These are phyloP conservation scores for Zymoseptoria tritici DNA, from an alignment of 2,329 filamentous ascomycete genomes.

Conservation along the genomic window DNA sequence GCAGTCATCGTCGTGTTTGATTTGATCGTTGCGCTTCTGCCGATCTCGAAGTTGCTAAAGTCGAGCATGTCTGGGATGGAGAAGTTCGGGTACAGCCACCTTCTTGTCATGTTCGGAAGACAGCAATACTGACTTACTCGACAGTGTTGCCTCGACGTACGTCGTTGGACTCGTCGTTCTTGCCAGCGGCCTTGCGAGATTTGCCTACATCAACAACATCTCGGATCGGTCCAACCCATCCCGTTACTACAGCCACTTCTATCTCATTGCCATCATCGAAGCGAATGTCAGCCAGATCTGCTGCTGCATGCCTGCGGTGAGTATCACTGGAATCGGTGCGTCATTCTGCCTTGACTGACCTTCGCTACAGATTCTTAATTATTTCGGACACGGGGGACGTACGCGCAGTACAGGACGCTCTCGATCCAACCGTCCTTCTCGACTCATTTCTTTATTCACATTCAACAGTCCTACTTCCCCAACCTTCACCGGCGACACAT, in stretches of 20 bases:
- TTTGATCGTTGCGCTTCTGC: slow-evolving; percentile 9
- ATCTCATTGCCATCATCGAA: slow-evolving; percentile 11
- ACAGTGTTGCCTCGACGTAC: slow-evolving; percentile 1
- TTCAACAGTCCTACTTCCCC: neutral
- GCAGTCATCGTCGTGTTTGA: slow-evolving; percentile 6
- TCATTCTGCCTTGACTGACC: no score
- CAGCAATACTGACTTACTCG: neutral
- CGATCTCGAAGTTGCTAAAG: slow-evolving; percentile 5
- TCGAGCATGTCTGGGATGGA: slow-evolving; percentile 1
- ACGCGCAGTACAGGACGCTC: neutral
- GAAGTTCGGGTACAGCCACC: slow-evolving; percentile 11
- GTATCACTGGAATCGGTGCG: no score
- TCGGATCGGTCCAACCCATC: slow-evolving; percentile 6
- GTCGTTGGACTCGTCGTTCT: slow-evolving; percentile 11
- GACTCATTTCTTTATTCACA: neutral
- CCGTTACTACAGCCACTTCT: slow-evolving; percentile 10
- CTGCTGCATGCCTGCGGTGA: slow-evolving; percentile 20
- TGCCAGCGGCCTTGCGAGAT: slow-evolving; percentile 9
- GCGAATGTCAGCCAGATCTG: slow-evolving; percentile 12
- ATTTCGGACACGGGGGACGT: neutral
- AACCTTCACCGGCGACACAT: neutral
- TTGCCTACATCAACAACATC: slow-evolving; percentile 6
- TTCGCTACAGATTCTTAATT: no score
- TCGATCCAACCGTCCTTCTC: neutral
- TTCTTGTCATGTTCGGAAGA: neutral